These are phyloP conservation scores for Globisporangium splendens DNA, from an alignment of 352 stramenopile species.

Conservation along the genomic window DNA sequence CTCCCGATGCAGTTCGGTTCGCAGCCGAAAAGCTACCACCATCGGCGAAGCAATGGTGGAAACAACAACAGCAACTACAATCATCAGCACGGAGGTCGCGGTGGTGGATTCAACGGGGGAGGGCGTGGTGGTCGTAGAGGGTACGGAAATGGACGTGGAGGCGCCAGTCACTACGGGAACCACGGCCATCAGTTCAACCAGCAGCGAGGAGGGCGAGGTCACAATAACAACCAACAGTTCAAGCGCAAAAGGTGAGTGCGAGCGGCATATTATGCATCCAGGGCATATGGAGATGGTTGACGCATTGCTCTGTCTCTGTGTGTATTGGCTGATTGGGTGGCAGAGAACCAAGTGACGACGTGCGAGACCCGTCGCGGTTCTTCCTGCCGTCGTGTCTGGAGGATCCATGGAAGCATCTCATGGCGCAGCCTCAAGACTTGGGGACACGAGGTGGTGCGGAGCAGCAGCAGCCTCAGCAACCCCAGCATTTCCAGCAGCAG, in stretches of 20 bases:
- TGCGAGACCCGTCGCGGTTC: conserved; percentile 40
- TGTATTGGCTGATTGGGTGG: neutral
- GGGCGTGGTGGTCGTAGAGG: conserved; percentile 20
- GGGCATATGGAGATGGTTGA: neutral
- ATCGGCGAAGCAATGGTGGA: neutral
- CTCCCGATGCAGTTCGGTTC: conserved; percentile 12
- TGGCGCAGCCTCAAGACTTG: neutral
- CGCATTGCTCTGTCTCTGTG: neutral
- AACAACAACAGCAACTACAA: conserved; percentile 8
- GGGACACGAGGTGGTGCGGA: neutral
- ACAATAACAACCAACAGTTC: conserved; percentile 18
- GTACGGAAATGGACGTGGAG: conserved; percentile 11
- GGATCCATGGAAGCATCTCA: conserved; percentile 55
- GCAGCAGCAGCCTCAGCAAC: conserved; percentile 2
- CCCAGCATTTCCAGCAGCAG: conserved; percentile 11
- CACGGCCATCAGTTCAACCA: conserved; percentile 12
- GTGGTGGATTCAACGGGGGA: conserved; percentile 13
- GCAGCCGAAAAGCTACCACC: conserved; percentile 32
- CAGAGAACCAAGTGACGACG: conserved; percentile 37
- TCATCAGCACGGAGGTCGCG: conserved; percentile 11
- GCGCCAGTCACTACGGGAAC: conserved; percentile 19
- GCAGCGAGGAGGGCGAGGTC: conserved; percentile 1
- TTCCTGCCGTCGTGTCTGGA: conserved; percentile 67
- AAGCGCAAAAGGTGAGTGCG: conserved; percentile 45
- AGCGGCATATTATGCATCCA: neutral